Conservation (phyloP, 805 yeast species). For the Allodekkera sacchari region DNA sequence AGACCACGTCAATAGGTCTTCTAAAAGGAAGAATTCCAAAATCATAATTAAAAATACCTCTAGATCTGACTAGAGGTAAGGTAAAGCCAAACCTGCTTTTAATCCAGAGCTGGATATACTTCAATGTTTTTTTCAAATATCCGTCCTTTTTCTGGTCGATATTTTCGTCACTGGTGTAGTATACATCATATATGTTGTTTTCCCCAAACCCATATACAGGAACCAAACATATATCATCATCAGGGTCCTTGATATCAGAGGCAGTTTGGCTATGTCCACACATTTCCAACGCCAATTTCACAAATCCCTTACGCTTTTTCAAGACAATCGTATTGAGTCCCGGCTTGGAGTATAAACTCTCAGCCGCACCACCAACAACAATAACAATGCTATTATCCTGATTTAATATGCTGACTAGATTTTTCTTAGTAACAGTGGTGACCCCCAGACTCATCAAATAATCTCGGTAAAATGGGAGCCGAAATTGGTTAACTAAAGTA, state of each 20-base stretch:
- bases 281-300: constrained; percentile 71
- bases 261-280: constrained; percentile 9
- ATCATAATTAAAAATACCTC: constrained; percentile 87
- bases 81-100: constrained; percentile 73
- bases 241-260: neutral
- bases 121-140: constrained; percentile 29
- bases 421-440: constrained; percentile 69
- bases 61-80: constrained; percentile 80
- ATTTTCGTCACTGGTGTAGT: constrained; percentile 18
- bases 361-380: constrained; percentile 94
- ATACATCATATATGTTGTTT: constrained; percentile 44
- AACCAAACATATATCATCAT: constrained; percentile 66
- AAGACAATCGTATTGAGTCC: constrained; percentile 62
- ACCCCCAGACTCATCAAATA: constrained; percentile 73
- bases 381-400: constrained; percentile 71
- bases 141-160: constrained; percentile 13
- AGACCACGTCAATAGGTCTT: constrained; percentile 65
- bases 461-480: constrained; percentile 77
- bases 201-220: constrained; percentile 92
- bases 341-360: constrained; percentile 59
- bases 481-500: constrained; percentile 76
- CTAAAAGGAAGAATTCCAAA: constrained; percentile 84
- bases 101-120: constrained; percentile 60
- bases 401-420: constrained; percentile 53
- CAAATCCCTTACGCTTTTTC: constrained; percentile 74